phyloP scores from a whole-genome alignment of 768 basidiomycete species.

The Strobilomyces dryophilus region DNA sequence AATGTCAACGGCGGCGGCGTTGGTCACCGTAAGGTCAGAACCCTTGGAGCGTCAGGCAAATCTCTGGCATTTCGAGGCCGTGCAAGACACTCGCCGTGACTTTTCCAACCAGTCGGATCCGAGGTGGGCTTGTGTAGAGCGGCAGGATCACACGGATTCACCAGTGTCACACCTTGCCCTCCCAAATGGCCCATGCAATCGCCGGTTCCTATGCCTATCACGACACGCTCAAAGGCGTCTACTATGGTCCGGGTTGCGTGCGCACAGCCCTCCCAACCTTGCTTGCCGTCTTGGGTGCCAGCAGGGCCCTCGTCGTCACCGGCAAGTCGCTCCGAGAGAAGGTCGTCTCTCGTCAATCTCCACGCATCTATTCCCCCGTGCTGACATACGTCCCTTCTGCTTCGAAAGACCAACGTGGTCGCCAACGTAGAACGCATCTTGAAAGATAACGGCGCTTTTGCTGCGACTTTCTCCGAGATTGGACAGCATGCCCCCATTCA shows the following conservation, averaged over 20 bases:
- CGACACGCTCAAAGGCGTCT: slow-evolving; percentile 61
- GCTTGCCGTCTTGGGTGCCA: slow-evolving; percentile 48
- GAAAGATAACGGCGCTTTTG: slow-evolving; percentile 54
- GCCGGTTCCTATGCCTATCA: slow-evolving; percentile 63
- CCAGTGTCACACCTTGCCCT: background rate
- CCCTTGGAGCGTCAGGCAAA: slow-evolving; percentile 2
- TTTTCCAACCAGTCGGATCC: background rate
- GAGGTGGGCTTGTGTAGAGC: no score
- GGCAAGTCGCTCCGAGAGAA: slow-evolving; percentile 66
- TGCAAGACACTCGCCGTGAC: background rate
- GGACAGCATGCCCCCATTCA: slow-evolving; percentile 70
- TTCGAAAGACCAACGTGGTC: slow-evolving; percentile 25
- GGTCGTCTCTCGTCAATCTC: slow-evolving; percentile 28
- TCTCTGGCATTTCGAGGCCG: background rate
- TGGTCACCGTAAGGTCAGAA: background rate
- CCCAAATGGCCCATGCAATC: slow-evolving; percentile 9
- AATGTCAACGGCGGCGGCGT: background rate
- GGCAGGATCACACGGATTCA: no score
- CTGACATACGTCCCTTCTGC: slow-evolving; percentile 10
- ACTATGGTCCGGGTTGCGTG: slow-evolving; percentile 69
- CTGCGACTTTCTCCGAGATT: slow-evolving; percentile 67
- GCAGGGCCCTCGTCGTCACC: slow-evolving; percentile 68
- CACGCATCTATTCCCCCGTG: background rate
- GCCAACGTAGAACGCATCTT: slow-evolving; percentile 39
- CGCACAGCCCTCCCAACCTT: slow-evolving; percentile 61